These are phyloP conservation scores for Diplogelasinospora grovesii DNA, from an alignment of 495 filamentous ascomycete genomes.

Conservation along the genomic window DNA sequence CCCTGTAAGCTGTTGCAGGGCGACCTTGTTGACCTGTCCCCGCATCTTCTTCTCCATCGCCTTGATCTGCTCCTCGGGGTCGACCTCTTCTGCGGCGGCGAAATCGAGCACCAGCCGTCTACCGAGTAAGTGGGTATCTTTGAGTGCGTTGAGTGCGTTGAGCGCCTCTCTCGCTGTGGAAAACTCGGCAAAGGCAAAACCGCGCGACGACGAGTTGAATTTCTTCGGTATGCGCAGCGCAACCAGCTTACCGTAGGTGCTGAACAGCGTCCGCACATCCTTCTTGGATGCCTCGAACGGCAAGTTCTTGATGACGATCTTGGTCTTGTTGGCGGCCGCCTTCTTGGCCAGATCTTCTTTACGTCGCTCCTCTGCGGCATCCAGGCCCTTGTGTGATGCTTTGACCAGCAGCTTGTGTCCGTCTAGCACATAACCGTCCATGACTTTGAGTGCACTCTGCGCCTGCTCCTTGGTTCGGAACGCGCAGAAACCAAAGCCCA, in stretches of 20 bases:
- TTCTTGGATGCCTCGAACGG: slow-evolving; percentile 93
- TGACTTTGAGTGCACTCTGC: slow-evolving; percentile 66
- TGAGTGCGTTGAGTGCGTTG: slow-evolving; percentile 84
- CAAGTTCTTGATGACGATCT: slow-evolving; percentile 97
- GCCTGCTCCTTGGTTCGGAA: slow-evolving; percentile 74
- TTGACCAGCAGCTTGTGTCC: slow-evolving; percentile 78
- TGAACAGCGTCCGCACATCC: slow-evolving; percentile 78
- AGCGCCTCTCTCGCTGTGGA: slow-evolving; percentile 85
- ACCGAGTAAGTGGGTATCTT: slow-evolving; percentile 89
- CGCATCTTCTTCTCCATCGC: slow-evolving; percentile 94
- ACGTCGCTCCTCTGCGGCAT: slow-evolving; percentile 79
- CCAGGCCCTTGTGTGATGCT: slow-evolving; percentile 73
- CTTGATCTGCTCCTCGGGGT: slow-evolving; percentile 91
- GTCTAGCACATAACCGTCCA: slow-evolving; percentile 83
- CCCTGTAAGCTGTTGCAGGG: slow-evolving; percentile 78
- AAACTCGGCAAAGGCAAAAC: slow-evolving; percentile 97
- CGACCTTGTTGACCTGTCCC: slow-evolving; percentile 78
- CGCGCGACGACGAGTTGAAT: slow-evolving; percentile 77
- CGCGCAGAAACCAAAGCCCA: slow-evolving; percentile 95
- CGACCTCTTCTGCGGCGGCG: slow-evolving; percentile 73
- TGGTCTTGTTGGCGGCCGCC: slow-evolving; percentile 63
- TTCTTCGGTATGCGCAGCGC: slow-evolving; percentile 93
- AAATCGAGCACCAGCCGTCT: slow-evolving; percentile 84
- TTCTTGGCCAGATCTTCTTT: slow-evolving; percentile 77
- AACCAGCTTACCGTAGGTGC: slow-evolving; percentile 82